Base-by-base conservation (phyloP, 192 early-diverging fungal species). In the Spizellomyces sp. region DNA sequence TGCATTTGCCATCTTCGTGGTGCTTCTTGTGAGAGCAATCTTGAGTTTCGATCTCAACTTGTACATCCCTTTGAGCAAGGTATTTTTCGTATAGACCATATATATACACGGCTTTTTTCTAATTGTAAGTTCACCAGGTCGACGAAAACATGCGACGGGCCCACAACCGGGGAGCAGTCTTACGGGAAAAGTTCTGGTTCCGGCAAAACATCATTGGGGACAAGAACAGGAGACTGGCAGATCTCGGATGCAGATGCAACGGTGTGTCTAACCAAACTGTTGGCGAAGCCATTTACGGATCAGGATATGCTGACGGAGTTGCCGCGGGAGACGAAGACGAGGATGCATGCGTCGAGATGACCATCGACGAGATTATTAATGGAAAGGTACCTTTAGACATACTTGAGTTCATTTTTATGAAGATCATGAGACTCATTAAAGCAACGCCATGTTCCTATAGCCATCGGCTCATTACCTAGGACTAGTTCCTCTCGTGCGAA, bases 41-140 rank as follows among this genome's bases (percentile, higher is more conserved):
- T 82, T 96, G 46, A 88, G 89, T 65, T 96, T 93, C 75, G 87
- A 91, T 64, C 85, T 96, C 67, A 96, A 98, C 82, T 89, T 99
- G 71, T 99, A 99, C 85, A 93, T 96, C 63, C 95, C 96, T 2
- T 85, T 99, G 22, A 93, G 93, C 63, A 94, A 96, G 85, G 92
- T 93, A 78, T 46, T 41, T 14, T 22, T 19, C 27, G 54, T 55
- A 6, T 45, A 7, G 1, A 9, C n/a, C 50, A 57, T 55, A 46
- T 17, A 22, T 2, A 14, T 12, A 12, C 4, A 22, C 59, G 10
- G 22, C 59, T 12, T 14, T 12, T 14, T 45, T 48, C 45, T 10
- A 8, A 90, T 85, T 4, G 0, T 54, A n/a, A 10, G 50, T 22
- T 12, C 41, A 9, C 47, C 41, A 70, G 68, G 90, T 97, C 58